These are phyloP conservation scores for Blastobotrys buckinghamii DNA, from an alignment of 1,139 yeast genomes.

Conservation along the genomic window DNA sequence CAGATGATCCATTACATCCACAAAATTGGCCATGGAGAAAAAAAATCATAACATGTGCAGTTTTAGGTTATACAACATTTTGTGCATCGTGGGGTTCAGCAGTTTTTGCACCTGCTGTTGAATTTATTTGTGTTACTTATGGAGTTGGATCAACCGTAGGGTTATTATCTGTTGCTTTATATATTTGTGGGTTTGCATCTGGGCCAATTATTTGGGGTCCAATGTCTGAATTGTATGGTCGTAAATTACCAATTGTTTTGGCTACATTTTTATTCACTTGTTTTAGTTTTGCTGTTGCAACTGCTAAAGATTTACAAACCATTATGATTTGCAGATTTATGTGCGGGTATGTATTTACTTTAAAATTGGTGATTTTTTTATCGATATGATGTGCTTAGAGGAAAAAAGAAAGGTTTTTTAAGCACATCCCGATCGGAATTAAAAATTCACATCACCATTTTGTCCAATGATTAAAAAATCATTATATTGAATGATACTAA, in stretches of 20 bases:
- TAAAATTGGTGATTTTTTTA: too few relatives aligned
- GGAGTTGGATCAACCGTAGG: constrained; percentile 31
- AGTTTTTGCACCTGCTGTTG: constrained; percentile 36
- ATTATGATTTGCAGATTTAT: constrained; percentile 68
- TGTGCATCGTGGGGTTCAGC: constrained; percentile 41
- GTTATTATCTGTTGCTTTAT: constrained; percentile 57
- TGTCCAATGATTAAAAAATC: too few relatives aligned
- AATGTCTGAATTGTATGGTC: constrained; percentile 65
- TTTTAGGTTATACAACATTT: constrained; percentile 37
- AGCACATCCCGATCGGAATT: too few relatives aligned
- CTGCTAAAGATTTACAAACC: constrained; percentile 67
- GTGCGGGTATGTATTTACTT: constrained; percentile 51
- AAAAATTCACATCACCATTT: too few relatives aligned
- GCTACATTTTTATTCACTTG: constrained; percentile 53
- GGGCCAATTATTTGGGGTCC: constrained; percentile 86
- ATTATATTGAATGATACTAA: too few relatives aligned
- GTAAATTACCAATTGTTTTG: constrained; percentile 50
- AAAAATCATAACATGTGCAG: constrained; percentile 31
- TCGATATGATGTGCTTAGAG: too few relatives aligned
- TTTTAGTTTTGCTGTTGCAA: constrained; percentile 66
- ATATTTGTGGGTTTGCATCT: constrained; percentile 76
- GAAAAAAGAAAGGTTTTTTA: too few relatives aligned
- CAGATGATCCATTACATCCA: constrained; percentile 46
- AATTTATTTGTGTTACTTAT: constrained; percentile 27
- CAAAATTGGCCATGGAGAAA: constrained; percentile 40